These are phyloP conservation scores for Debaryomycetaceae sp. DNA, from an alignment of 1,139 yeast genomes.

Conservation along the genomic window DNA sequence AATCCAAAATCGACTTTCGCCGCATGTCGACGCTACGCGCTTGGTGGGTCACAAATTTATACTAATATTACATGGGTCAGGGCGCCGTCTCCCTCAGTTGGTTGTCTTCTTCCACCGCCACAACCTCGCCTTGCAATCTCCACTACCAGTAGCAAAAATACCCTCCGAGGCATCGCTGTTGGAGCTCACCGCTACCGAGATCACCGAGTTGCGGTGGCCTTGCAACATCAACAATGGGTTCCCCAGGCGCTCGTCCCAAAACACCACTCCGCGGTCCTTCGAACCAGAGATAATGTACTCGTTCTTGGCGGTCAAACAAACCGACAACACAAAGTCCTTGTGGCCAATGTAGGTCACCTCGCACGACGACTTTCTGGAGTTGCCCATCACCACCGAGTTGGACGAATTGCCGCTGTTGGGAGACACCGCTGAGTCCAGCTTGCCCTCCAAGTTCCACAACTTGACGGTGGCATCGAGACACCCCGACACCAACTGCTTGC, in stretches of 20 bases:
- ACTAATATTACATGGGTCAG: conserved; percentile 9
- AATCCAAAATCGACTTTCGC: too few species aligned
- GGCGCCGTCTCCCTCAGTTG: conserved; percentile 2
- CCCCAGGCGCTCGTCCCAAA: conserved; percentile 94
- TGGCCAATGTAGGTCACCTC: conserved; percentile 95
- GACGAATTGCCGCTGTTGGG: conserved; percentile 30
- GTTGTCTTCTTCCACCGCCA: conserved; percentile 66
- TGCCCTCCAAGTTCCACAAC: conserved; percentile 80
- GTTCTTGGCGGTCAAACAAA: conserved; percentile 91
- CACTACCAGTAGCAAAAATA: conserved; percentile 94
- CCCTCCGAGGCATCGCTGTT: conserved; percentile 67
- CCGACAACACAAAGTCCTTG: conserved; percentile 91
- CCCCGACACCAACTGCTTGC: conserved; percentile 90
- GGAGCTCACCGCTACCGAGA: conserved; percentile 85
- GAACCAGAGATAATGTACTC: conserved; percentile 92
- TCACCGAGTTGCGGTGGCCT: conserved; percentile 95
- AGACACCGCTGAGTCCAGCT: conserved; percentile 34
- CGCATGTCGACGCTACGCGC: too few species aligned
- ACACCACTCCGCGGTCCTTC: conserved; percentile 93
- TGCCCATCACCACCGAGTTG: neutral
- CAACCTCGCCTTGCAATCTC: conserved; percentile 95
- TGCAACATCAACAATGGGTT: conserved; percentile 93
- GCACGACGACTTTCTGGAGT: conserved; percentile 53
- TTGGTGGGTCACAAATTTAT: too few species aligned
- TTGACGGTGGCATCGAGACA: conserved; percentile 95